Evolutionary conservation across 176 grass and related monocot genomes (phyloP).

Genomic region (Carex parvula): DNA sequence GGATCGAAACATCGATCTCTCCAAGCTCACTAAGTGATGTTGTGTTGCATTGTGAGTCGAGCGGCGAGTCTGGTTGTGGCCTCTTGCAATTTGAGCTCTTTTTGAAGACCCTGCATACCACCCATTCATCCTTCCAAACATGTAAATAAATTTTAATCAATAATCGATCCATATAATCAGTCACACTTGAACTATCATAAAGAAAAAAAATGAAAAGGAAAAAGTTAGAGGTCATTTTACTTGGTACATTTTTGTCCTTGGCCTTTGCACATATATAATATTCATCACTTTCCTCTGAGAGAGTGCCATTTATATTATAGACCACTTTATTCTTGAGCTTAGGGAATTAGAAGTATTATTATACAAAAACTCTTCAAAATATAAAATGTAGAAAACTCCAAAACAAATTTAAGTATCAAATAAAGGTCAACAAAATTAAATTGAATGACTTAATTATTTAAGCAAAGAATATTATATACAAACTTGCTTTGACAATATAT

Average conservation of each 20-base stretch:
- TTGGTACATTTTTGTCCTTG: background rate
- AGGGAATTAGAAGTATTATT: background rate
- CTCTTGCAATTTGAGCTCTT: constrained; percentile 50
- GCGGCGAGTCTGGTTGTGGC: constrained; percentile 24
- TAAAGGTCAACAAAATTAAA: background rate
- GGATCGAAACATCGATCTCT: constrained; percentile 61
- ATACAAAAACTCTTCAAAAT: background rate
- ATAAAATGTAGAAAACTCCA: background rate
- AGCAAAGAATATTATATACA: background rate
- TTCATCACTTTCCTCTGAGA: too few relatives aligned
- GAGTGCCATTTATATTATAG: background rate
- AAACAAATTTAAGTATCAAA: background rate
- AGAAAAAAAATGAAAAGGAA: background rate
- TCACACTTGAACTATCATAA: background rate
- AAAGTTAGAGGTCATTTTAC: background rate
- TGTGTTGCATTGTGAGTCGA: constrained; percentile 49
- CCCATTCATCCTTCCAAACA: constrained; percentile 62
- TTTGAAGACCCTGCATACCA: constrained; percentile 82
- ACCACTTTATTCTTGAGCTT: background rate
- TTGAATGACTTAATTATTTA: background rate
- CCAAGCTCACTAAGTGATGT: constrained; percentile 56
- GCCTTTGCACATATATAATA: background rate
- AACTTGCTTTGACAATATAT: background rate
- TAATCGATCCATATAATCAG: background rate
- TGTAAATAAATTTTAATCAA: background rate